Percentiles rank a stretch among this genome's conserved stretches.
These are phyloP conservation scores for Ceratocystis colombiana DNA, from an alignment of 2,329 filamentous ascomycete genomes.

Conservation along the genomic window DNA sequence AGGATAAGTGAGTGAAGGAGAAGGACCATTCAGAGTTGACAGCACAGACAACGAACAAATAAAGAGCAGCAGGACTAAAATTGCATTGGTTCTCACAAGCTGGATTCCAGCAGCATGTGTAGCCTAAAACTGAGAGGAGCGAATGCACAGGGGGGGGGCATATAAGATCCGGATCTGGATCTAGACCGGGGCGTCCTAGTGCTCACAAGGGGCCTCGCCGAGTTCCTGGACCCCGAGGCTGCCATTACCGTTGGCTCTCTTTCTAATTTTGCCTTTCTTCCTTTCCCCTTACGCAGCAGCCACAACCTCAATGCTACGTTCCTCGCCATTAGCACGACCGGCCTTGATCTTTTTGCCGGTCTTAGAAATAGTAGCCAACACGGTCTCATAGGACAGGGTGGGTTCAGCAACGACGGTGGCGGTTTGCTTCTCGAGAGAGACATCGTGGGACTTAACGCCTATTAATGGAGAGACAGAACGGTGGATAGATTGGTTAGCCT, in stretches of 20 bases:
- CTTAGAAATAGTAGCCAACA: constrained; percentile 84
- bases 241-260: too few species aligned
- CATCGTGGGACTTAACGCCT: constrained; percentile 81
- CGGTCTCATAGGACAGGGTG: constrained; percentile 63
- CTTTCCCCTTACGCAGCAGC: constrained; percentile 31
- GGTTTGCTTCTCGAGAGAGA: constrained; percentile 76
- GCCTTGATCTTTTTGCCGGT: constrained; percentile 86
- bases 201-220: too few species aligned
- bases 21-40: not conserved
- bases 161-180: not conserved
- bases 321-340: constrained; percentile 58
- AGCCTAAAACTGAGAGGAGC: not conserved
- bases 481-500: constrained; percentile 8
- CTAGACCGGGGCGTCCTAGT: not conserved
- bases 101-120: constrained; percentile 12
- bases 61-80: constrained; percentile 3
- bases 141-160: not conserved
- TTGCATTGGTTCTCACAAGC: constrained; percentile 6
- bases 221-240: too few species aligned
- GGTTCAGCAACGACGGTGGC: constrained; percentile 65
- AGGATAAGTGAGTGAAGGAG: too few species aligned
- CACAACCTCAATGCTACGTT: constrained; percentile 41
- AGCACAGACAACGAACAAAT: not conserved
- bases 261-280: too few species aligned
- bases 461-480: constrained; percentile 22